A percentile compares a stretch with the other conserved stretches of the same genome.
These are phyloP conservation scores for Xerocomellus intermedius DNA, from an alignment of 768 basidiomycete genomes.

Conservation along the genomic window DNA sequence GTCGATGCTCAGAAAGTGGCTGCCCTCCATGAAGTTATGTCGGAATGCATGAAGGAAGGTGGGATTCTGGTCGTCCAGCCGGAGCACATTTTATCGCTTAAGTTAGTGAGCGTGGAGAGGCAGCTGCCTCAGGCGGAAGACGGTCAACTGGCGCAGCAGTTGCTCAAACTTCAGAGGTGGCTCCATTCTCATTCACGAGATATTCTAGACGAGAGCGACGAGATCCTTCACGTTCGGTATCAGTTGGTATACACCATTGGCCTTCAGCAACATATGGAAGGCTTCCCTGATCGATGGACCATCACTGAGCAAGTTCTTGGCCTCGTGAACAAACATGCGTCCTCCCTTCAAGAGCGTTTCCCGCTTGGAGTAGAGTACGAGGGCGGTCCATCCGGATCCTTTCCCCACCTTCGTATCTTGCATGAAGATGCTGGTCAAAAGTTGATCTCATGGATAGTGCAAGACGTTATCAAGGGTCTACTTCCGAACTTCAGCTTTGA, in stretches of 20 bases:
- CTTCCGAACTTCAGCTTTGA: slow-evolving; percentile 21
- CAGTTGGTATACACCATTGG: slow-evolving; percentile 40
- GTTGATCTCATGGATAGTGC: slow-evolving; percentile 13
- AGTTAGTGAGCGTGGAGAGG: slow-evolving; percentile 45
- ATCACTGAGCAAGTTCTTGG: slow-evolving; percentile 31
- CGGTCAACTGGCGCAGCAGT: not conserved
- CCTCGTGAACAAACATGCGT: slow-evolving; percentile 21
- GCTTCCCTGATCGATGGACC: slow-evolving; percentile 35
- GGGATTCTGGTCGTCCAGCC: slow-evolving; percentile 53
- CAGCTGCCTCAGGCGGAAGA: slow-evolving; percentile 10
- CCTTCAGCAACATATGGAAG: slow-evolving; percentile 25
- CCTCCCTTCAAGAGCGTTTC: slow-evolving; percentile 1
- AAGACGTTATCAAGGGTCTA: slow-evolving; percentile 12
- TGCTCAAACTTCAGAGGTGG: slow-evolving; percentile 31
- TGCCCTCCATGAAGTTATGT: slow-evolving; percentile 33
- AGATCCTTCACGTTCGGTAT: slow-evolving; percentile 35
- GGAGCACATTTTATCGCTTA: slow-evolving; percentile 52
- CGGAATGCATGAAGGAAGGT: slow-evolving; percentile 36
- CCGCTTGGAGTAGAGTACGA: slow-evolving; percentile 20
- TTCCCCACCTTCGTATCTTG: slow-evolving; percentile 26
- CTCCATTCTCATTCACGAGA: slow-evolving; percentile 26
- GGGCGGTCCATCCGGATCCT: slow-evolving; percentile 11
- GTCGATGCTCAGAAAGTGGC: slow-evolving; percentile 16
- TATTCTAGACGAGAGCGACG: slow-evolving; percentile 33
- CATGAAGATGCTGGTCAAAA: slow-evolving; percentile 7